phyloP scores from a whole-genome alignment of 73 alveolate species.

The Durusdinium trenchii region DNA sequence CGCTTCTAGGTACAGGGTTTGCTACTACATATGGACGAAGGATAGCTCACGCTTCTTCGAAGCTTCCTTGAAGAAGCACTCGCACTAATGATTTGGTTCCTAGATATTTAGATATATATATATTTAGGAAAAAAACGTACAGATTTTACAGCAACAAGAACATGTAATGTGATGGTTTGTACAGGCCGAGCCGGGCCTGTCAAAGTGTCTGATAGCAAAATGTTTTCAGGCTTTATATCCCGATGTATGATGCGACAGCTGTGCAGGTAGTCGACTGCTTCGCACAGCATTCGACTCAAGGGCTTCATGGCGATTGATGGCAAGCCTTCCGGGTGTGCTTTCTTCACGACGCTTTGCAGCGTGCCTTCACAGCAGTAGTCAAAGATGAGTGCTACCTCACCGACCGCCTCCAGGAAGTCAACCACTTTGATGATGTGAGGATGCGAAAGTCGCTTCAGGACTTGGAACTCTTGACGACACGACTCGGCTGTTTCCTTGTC shows the following conservation, averaged over 20 bases:
- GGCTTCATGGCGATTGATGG: neutral
- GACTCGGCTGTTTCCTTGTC: neutral
- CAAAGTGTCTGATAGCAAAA: slow-evolving; percentile 8
- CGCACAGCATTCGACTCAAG: slow-evolving; percentile 6
- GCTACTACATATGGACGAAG: too few species aligned
- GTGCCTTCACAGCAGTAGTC: slow-evolving; percentile 39
- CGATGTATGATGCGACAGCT: slow-evolving; percentile 26
- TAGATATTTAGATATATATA: too few species aligned
- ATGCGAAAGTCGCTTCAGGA: slow-evolving; percentile 5
- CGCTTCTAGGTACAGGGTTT: too few species aligned
- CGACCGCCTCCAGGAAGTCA: slow-evolving; percentile 1
- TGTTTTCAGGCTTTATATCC: slow-evolving; percentile 34
- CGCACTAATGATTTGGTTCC: too few species aligned
- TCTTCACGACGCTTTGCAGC: slow-evolving; percentile 5
- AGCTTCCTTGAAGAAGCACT: too few species aligned
- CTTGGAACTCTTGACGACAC: neutral
- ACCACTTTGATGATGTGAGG: slow-evolving; percentile 24
- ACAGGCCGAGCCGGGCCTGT: too few species aligned
- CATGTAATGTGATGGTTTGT: too few species aligned
- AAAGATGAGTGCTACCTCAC: neutral
- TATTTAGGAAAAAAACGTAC: too few species aligned
- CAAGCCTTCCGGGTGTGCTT: neutral
- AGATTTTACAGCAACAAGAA: too few species aligned
- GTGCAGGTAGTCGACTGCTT: slow-evolving; percentile 55
- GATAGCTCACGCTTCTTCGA: too few species aligned